Evolutionary conservation across 1,139 yeast genomes (phyloP), one percentile per base, ranked within the genome.

Genomic region (Neolecta irregularis): DNA sequence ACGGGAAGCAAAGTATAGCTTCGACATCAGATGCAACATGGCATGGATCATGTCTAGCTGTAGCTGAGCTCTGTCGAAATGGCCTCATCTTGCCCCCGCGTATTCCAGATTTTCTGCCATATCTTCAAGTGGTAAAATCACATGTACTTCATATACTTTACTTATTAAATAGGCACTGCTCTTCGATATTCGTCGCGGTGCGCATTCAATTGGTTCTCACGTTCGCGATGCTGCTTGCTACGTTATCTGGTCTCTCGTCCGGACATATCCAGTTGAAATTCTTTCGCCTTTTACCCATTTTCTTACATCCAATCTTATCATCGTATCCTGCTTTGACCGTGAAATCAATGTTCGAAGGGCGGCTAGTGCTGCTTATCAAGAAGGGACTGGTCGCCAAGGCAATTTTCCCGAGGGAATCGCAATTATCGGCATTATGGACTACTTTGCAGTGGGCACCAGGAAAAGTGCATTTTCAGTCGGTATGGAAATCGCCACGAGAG

Each of bases 171-270:
- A 43, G 13, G 67, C 78, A 0, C 52, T 73, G 4, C 66, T 62
- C 33, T 65, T 75, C 41, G 73, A 69, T 38, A 75, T 72, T 39
- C 53, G 57, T 28, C 51, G 65, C 35, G 51, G 70, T 9, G 65
- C 70, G 0, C 56, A 62, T 11, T 60, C 71, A 0, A 50, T 67
- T 8, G 93, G 93, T 1, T 57, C 67, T 2, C 81, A 74, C 45
- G 65, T 85, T 2, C 63, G 93, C 36, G 96, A 85, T 51, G 72
- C 95, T 0, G 72, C 91, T 0, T 78, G 92, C 51, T 85, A 77
- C 50, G 69, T 79, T 1, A 57, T 67, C 32, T 74, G 83, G 83
- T 64, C 79, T 0, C 38, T 71, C n/a, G 61, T 68, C 25, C 60
- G 72, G 41, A 48, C 66, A 8, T 61, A 56, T 34, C 50, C 58